A percentile compares a stretch with the other conserved stretches of the same genome.
Conservation (phyloP, 768 basidiomycete species). For the Lactarius psammicola region DNA sequence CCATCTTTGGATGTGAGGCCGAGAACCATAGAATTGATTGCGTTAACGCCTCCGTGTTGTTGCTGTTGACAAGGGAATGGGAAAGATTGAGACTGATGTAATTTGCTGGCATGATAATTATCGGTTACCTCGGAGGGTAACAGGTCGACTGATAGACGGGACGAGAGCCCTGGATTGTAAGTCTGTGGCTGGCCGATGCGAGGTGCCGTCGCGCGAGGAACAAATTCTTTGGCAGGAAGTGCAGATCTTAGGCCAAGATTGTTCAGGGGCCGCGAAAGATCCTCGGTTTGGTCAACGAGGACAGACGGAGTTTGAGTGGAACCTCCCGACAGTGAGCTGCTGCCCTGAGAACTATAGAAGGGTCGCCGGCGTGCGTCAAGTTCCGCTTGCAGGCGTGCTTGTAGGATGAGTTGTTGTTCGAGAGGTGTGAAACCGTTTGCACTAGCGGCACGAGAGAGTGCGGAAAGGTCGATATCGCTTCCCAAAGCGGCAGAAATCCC, state of each 20-base stretch:
- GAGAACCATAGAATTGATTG: slow-evolving; percentile 19
- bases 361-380: slow-evolving; percentile 21
- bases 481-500: slow-evolving; percentile 14
- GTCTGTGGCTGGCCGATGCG: slow-evolving; percentile 10
- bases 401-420: slow-evolving; percentile 29
- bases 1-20: slow-evolving; percentile 19
- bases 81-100: slow-evolving; percentile 11
- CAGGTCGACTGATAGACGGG: slow-evolving; percentile 15
- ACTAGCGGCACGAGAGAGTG: slow-evolving; percentile 19
- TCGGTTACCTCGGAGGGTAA: slow-evolving; percentile 9
- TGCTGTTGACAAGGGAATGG: slow-evolving; percentile 16
- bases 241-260: slow-evolving; percentile 24
- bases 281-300: slow-evolving; percentile 12
- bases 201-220: slow-evolving; percentile 25
- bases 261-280: slow-evolving; percentile 19
- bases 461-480: slow-evolving; percentile 27
- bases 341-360: slow-evolving; percentile 20
- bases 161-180: slow-evolving; percentile 7
- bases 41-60: slow-evolving; percentile 8
- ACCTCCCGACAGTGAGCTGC: slow-evolving; percentile 4
- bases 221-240: slow-evolving; percentile 26
- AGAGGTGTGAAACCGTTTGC: slow-evolving; percentile 27
- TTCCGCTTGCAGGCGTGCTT: slow-evolving; percentile 25
- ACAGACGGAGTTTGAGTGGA: slow-evolving; percentile 8
- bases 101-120: slow-evolving; percentile 7